A percentile compares a stretch with the other conserved stretches of the same genome.
These are phyloP conservation scores for Tremella fuciformis DNA, from an alignment of 768 basidiomycete genomes.

Conservation along the genomic window DNA sequence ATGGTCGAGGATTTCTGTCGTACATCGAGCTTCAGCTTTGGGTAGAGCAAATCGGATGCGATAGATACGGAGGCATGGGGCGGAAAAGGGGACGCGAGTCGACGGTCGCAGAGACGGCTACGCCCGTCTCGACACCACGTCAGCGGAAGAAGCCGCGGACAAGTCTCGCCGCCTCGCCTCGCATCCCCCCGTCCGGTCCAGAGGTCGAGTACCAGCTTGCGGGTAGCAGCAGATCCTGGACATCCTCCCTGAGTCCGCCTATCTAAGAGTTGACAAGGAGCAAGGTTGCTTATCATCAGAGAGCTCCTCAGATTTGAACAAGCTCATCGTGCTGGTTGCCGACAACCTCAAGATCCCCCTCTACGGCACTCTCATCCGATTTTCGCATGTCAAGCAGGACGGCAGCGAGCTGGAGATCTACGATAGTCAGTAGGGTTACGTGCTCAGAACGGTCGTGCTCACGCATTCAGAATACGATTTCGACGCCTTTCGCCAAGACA, in stretches of 20 bases:
- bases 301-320: neutral
- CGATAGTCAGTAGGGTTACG: neutral
- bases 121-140: no score
- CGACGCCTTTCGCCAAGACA: neutral
- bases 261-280: neutral
- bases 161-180: no score
- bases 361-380: slow-evolving; percentile 2
- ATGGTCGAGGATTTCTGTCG: no score
- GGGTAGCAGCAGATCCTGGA: slow-evolving; percentile 1
- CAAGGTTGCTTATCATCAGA: neutral
- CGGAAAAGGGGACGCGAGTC: no score
- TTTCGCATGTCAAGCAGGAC: neutral
- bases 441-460: neutral
- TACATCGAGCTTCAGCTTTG: no score
- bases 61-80: no score
- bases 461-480: neutral
- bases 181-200: no score
- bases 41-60: no score
- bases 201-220: slow-evolving; percentile 1
- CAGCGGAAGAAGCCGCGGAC: no score
- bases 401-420: slow-evolving; percentile 3
- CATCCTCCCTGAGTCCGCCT: neutral
- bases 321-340: neutral
- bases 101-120: no score
- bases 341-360: neutral